Base-by-base conservation (phyloP, 2,329 filamentous ascomycete species). In the Chaetomium olivaceum region DNA sequence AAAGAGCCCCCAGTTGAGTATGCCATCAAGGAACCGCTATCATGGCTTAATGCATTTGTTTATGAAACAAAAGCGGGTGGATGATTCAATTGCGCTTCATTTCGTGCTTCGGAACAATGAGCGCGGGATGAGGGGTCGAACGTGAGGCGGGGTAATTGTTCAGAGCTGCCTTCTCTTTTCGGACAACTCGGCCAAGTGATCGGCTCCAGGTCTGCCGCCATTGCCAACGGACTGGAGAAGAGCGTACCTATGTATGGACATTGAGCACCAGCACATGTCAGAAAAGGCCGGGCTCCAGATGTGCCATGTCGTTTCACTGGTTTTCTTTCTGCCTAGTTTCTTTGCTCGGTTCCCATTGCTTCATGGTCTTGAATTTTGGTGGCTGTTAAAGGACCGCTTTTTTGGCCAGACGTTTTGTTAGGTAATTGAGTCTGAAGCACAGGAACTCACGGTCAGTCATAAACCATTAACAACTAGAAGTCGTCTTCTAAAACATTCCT, bases 51-150 rank as follows among this genome's bases (percentile, higher is more conserved):
- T 55, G 27, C 9, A 14, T 16, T 12, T n/a, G 23, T 23, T 29
- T 39, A 21, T 29, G 39, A 48, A 57, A 57, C 55, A 25, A 57
- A 57, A 25, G 50, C 4, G 50, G 25, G 27, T 33, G 16, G 27
- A 54, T 54, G 52, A 29, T 54, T 27, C 51, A 55, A n/a, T 27
- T 31, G 27, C 51, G 46, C 4, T 48, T 48, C n/a, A 23, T 48
- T 48, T 21, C 43, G n/a, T 27, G 27, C 51, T 55, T 55, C 8
- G 27, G 33, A 46, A 58, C 14, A 3, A 21, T n/a, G 33, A 43
- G 19, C 5, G 55, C 57, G 16, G 39, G 46, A 50, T 50, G 58
- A 51, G 58, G 43, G 58, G 29, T 39, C n/a, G n/a, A 39, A 39
- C n/a, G 39, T n/a, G 27, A 50, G 56, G 36, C 36, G 56, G 56